Conservation (phyloP, 441 rosid genomes). For the Eutrema salsugineum region DNA sequence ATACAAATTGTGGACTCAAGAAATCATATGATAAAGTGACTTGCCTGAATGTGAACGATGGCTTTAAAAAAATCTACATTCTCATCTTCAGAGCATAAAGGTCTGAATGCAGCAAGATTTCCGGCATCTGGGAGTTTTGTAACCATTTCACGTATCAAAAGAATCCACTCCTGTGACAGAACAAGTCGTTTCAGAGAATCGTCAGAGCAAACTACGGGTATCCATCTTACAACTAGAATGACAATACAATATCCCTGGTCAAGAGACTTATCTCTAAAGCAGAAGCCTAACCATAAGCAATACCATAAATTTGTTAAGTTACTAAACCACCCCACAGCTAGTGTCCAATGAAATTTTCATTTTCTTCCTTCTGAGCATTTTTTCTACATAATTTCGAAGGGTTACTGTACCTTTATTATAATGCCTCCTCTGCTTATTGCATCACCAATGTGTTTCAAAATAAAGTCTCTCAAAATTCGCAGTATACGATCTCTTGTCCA, state of each 20-base stretch:
- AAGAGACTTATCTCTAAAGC: not conserved
- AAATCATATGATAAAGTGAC: slow-evolving; percentile 1
- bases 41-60: slow-evolving; percentile 81
- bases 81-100: slow-evolving; percentile 78
- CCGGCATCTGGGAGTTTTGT: slow-evolving; percentile 69
- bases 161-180: slow-evolving; percentile 82
- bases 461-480: slow-evolving; percentile 52
- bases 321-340: slow-evolving; percentile 1
- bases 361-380: not conserved
- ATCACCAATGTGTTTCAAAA: slow-evolving; percentile 69
- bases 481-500: slow-evolving; percentile 64
- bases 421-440: slow-evolving; percentile 60
- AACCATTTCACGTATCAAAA: slow-evolving; percentile 75
- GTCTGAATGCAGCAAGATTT: slow-evolving; percentile 55
- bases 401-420: slow-evolving; percentile 59
- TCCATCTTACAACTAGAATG: not conserved
- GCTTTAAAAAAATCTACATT: slow-evolving; percentile 87
- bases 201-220: not conserved
- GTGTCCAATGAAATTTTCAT: not conserved
- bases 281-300: not conserved
- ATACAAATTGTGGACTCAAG: not conserved
- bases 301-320: not conserved
- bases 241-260: slow-evolving; percentile 2
- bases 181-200: not conserved
- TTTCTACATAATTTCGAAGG: not conserved